These are phyloP conservation scores for Primulina eburnea DNA, from an alignment of 257 asterid species.

Conservation along the genomic window DNA sequence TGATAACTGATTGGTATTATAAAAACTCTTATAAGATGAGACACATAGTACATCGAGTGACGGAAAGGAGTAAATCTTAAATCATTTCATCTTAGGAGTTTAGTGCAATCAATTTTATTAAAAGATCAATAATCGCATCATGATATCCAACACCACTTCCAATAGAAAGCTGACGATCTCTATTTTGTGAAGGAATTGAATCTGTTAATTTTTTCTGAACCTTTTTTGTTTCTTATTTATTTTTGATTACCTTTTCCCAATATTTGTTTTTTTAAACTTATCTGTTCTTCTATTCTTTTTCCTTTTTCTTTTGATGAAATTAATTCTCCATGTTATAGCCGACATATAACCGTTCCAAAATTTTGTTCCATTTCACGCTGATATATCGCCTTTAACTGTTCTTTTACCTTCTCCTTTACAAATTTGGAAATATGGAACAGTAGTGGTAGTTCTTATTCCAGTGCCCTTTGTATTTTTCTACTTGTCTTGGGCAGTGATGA, in stretches of 20 bases:
- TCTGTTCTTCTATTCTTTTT: too few species aligned
- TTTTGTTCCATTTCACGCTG: background rate
- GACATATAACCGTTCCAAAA: background rate
- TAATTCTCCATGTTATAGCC: background rate
- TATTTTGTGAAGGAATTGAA: background rate
- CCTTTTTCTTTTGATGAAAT: background rate
- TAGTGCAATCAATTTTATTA: background rate
- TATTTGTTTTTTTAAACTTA: too few species aligned
- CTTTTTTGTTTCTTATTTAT: background rate
- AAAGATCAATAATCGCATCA: background rate
- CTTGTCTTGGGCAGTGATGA: slow-evolving; percentile 1
- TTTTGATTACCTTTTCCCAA: background rate
- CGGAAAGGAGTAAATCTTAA: background rate
- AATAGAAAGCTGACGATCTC: background rate
- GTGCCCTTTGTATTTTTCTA: slow-evolving; percentile 2
- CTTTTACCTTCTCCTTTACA: background rate
- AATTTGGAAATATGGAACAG: background rate
- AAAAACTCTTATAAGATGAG: background rate
- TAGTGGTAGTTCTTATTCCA: background rate
- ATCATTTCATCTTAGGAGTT: background rate
- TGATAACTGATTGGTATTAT: background rate
- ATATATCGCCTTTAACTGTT: background rate
- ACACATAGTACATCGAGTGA: background rate
- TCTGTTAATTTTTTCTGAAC: background rate
- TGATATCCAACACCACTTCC: background rate